Base-by-base conservation (phyloP, 1,139 yeast genomes). In the Taphrina communis region DNA sequence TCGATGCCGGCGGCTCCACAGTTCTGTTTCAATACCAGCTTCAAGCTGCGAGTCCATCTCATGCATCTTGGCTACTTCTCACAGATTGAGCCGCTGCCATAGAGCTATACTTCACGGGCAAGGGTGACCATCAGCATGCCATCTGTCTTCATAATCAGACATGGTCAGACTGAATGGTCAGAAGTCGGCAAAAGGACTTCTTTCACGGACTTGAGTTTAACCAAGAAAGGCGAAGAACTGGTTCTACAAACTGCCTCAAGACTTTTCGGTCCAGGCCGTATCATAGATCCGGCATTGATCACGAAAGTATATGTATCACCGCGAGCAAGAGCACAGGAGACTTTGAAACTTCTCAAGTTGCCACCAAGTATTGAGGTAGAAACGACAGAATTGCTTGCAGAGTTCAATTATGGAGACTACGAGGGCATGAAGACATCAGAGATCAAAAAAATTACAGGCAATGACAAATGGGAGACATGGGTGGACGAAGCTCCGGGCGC, bases 391-490 rank as follows among this genome's bases (percentile, higher is more conserved):
- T 86, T 89, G 65, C 88, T 88, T 74, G 79, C 91, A 65, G 98
- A 93, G 79, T 93, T 98, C 97, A 95, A 90, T 74, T 93, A 93
- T 76, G 98, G 98, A 73, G 95, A 90, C 75, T 93, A 93, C 77
- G 98, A 93, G 80, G 98, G 98, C 5, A 78, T 88, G 74, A 78
- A 82, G 69, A 89, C 96, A 0, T 78, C 80, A 14, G 86, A 92
- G 73, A 92, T 93, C 76, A 80, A 83, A 55, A 83, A 84, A 97
- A 75, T 80, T 80, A 59, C 76, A 79, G 21, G 82, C 88, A 71
- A 97, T 96, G 0, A 80, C 89, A 62, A 87, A n/a, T 93, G 97
- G 97, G 80, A 82, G 69, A 92, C 94, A 76, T 92, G 97, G 96
- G 80, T 86, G 72, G 93, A 91, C 75, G 98, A 97, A 2, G 93